Base-by-base conservation (phyloP, 768 basidiomycete genomes). In the Flagelloscypha sp. region DNA sequence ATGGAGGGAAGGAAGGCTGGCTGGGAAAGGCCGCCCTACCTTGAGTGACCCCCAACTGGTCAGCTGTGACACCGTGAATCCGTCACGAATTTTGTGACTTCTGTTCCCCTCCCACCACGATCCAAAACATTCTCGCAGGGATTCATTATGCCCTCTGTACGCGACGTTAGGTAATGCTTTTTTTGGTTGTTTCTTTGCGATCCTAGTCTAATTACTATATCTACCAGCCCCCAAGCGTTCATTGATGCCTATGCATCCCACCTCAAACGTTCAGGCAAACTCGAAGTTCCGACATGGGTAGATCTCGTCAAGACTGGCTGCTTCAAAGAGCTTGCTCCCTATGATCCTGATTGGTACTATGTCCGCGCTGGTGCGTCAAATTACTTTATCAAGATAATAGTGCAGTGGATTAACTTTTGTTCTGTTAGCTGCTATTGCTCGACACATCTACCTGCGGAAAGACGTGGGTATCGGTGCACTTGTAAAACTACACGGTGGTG, bases 341-440 rank as follows among this genome's bases (percentile, higher is more conserved):
- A 97, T 68, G 90, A 98, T 65, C 86, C 89, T 27, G 95, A 99
- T 64, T 99, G 95, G 95, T 99, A 80, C 76, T 99, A 98, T 68
- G 74, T 94, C 59, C 89, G 95, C 54, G 87, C 94, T 66, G 93
- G 93, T 95, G 55, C 58, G 79, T 74, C 27, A 31, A 19, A 22
- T 38, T 21, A 35, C 25, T 11, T 22, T 24, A 13, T 24, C 4
- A 11, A 8, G 8, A 31, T n/a, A 16, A 17, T 21, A 24, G 13
- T n/a, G 35, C n/a, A 12, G 1, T 3, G 19, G 8, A 9, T 24
- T 9, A 38, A 25, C 12, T 33, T 28, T 20, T 6, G 15, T 38
- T 33, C 22, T 22, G 36, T 27, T 52, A 95, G 93, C 93, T 58
- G 88, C 93, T 46, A 67, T 98, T 53, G 94, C 94, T 65, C 84